phyloP scores from a whole-genome alignment of 108 stramenopile genomes.

The Pseudonitzschia delicatissima region DNA sequence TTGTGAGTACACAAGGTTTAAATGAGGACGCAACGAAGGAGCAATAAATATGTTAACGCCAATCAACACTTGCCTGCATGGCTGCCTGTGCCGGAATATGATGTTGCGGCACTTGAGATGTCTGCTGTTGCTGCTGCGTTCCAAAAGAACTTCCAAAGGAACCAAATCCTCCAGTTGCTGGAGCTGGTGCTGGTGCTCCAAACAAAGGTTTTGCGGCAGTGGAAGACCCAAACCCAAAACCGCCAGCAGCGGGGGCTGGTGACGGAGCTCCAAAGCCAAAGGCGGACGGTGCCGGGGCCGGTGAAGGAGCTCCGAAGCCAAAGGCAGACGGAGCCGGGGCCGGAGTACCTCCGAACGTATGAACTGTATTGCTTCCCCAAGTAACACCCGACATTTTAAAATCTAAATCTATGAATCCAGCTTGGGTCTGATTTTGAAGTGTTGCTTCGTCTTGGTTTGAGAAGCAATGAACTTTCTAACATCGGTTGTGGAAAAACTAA shows the following conservation, averaged over 20 bases:
- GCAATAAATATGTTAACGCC: background rate
- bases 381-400: conserved; percentile 22
- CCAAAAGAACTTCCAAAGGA: conserved; percentile 34
- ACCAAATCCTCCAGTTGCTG: conserved; percentile 23
- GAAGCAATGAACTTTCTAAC: too few species aligned
- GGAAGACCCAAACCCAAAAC: conserved; percentile 50
- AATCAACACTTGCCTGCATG: conserved; percentile 38
- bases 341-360: conserved; percentile 34
- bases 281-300: conserved; percentile 25
- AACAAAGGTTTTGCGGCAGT: conserved; percentile 38
- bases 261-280: conserved; percentile 51
- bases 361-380: conserved; percentile 53
- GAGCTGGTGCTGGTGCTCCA: conserved; percentile 41
- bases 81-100: conserved; percentile 70
- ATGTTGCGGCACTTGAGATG: conserved; percentile 1
- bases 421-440: too few species aligned
- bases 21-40: background rate
- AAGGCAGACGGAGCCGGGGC: conserved; percentile 21
- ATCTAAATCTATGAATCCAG: too few species aligned
- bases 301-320: conserved; percentile 35
- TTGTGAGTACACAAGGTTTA: background rate
- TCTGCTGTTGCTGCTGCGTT: background rate
- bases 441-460: too few species aligned
- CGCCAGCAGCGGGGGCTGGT: conserved; percentile 36
- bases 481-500: too few species aligned